Evolutionary conservation across 306 rosid species (phyloP), one percentile per base, ranked within the genome.

Genomic region (Oxytropis ochrocephala): DNA sequence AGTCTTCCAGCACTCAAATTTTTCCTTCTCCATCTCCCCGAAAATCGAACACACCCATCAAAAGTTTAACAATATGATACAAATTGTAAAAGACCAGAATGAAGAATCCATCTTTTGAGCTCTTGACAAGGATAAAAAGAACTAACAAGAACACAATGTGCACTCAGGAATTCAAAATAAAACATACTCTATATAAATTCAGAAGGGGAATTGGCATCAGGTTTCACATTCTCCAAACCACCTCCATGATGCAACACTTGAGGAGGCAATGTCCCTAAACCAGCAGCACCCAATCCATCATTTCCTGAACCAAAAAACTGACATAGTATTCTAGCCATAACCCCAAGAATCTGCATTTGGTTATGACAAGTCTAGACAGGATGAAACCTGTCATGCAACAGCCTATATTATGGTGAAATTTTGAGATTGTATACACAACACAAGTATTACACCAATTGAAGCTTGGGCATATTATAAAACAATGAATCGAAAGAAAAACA

Each of bases 331-430:
- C 98, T 62, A 6, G 96, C 85, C 88, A 86, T 85, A 62, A 88
- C 82, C 36, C 96, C 96, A 14, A 90, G 84, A 56, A 90, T 72
- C 85, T 90, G 96, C 96, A 93, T 90, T 76, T 93, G 96, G 55
- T 85, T 88, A 80, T 93, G 96, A 72, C 91, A 86, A 0, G 96
- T n/a, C n/a, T n/a, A n/a, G n/a, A n/a, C n/a, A n/a, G n/a, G n/a
- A n/a, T n/a, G n/a, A n/a, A n/a, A n/a, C n/a, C n/a, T n/a, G n/a
- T n/a, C n/a, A n/a, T n/a, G n/a, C n/a, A n/a, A n/a, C n/a, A n/a
- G n/a, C n/a, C n/a, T n/a, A n/a, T n/a, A n/a, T n/a, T n/a, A n/a
- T n/a, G n/a, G n/a, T n/a, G n/a, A n/a, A n/a, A n/a, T n/a, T n/a
- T n/a, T n/a, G n/a, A n/a, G n/a, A n/a, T n/a, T n/a, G n/a, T n/a